These are phyloP conservation scores for Sugiyamaella paludigena DNA, from an alignment of 1,139 yeast species.

Conservation along the genomic window DNA sequence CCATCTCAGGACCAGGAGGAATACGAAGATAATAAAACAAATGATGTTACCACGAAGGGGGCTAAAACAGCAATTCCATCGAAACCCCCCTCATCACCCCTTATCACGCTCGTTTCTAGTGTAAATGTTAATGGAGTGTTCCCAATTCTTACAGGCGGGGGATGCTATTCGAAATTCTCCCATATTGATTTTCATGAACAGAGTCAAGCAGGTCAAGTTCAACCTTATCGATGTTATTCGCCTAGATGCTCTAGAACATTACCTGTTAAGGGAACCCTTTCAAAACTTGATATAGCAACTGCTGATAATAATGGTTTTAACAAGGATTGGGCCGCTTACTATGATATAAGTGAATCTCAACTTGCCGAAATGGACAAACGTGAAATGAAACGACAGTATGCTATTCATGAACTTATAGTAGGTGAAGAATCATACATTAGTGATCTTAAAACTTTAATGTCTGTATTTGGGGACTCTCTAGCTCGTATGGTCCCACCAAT, in stretches of 20 bases:
- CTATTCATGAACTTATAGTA: conserved; percentile 71
- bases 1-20: no score
- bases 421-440: conserved; percentile 74
- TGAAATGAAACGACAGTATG: conserved; percentile 66
- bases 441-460: conserved; percentile 64
- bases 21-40: conserved; percentile 29
- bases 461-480: conserved; percentile 51
- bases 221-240: conserved; percentile 34
- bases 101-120: neutral
- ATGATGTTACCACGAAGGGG: conserved; percentile 25
- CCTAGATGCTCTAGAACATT: conserved; percentile 32
- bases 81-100: neutral
- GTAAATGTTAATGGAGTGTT: conserved; percentile 41
- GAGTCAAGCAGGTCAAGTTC: conserved; percentile 20
- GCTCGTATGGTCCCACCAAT: conserved; percentile 40
- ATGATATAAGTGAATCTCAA: conserved; percentile 63
- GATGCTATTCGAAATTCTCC: conserved; percentile 38
- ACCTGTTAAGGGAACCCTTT: conserved; percentile 31
- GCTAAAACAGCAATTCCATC: conserved; percentile 9
- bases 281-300: conserved; percentile 20
- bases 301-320: conserved; percentile 15
- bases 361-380: conserved; percentile 53
- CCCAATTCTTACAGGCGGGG: conserved; percentile 41
- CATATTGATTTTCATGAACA: conserved; percentile 32
- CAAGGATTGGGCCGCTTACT: conserved; percentile 70